These are phyloP conservation scores for Nemania serpens DNA, from an alignment of 2,329 filamentous ascomycete genomes.

Conservation along the genomic window DNA sequence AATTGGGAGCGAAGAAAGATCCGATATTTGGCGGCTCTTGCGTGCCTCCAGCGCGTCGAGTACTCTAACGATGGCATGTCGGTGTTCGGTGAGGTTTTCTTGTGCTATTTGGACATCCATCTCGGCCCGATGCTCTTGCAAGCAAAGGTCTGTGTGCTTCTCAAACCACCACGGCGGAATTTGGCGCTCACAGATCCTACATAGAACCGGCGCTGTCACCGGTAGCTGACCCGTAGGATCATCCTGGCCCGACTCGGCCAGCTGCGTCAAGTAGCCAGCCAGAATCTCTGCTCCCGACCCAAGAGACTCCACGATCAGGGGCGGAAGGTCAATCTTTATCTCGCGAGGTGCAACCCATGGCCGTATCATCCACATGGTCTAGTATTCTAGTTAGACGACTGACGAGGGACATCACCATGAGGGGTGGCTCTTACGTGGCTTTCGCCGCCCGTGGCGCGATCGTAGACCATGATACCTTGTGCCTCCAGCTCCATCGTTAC, in stretches of 20 bases:
- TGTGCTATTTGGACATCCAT: slow-evolving; percentile 98
- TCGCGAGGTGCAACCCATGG: slow-evolving; percentile 87
- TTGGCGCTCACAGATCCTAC: slow-evolving; percentile 95
- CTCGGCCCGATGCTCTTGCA: slow-evolving; percentile 94
- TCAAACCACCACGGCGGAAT: slow-evolving; percentile 99
- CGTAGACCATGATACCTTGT: slow-evolving; percentile 98
- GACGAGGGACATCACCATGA: background rate
- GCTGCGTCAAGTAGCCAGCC: slow-evolving; percentile 86
- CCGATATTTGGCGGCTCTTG: slow-evolving; percentile 65
- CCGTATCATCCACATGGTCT: slow-evolving; percentile 99
- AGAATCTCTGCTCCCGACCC: slow-evolving; percentile 94
- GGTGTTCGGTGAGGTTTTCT: slow-evolving; percentile 88
- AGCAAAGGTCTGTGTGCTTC: slow-evolving; percentile 94
- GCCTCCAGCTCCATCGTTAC: slow-evolving; percentile 81
- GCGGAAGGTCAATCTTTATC: slow-evolving; percentile 92
- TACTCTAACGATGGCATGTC: slow-evolving; percentile 92
- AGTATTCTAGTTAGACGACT: slow-evolving; percentile 19
- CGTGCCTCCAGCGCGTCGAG: slow-evolving; percentile 88
- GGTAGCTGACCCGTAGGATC: slow-evolving; percentile 78
- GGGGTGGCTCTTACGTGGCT: slow-evolving; percentile 76
- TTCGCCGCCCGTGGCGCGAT: slow-evolving; percentile 81
- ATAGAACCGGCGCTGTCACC: slow-evolving; percentile 77
- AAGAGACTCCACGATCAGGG: slow-evolving; percentile 86
- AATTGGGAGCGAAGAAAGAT: slow-evolving; percentile 56
- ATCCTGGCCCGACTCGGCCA: slow-evolving; percentile 81